Conservation (phyloP, 306 rosid species). For the Boehmeria nivea region DNA sequence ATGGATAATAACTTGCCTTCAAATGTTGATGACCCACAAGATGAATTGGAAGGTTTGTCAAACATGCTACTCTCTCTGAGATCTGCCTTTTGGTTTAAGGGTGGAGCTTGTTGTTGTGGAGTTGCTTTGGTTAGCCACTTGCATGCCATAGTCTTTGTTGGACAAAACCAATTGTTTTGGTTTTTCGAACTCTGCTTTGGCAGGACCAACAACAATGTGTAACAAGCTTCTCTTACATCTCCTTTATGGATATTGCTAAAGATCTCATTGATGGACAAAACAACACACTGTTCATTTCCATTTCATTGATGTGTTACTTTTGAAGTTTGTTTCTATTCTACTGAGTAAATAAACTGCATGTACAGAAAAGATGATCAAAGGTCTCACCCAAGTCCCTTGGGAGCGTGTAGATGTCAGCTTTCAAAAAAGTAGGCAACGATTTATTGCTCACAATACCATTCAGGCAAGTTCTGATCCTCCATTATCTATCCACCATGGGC, state of each 20-base stretch:
- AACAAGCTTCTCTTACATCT: too few relatives aligned
- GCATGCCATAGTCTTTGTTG: too few relatives aligned
- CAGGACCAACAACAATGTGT: too few relatives aligned
- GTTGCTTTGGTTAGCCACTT: too few relatives aligned
- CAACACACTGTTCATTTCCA: not conserved
- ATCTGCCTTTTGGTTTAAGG: too few relatives aligned
- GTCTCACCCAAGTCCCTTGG: conserved; percentile 85
- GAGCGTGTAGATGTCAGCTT: conserved; percentile 97
- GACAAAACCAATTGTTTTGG: too few relatives aligned
- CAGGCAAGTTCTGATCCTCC: conserved; percentile 50
- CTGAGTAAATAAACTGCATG: conserved; percentile 3
- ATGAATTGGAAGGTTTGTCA: conserved; percentile 67
- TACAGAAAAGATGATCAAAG: conserved; percentile 86
- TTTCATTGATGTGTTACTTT: not conserved
- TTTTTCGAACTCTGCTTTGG: too few relatives aligned
- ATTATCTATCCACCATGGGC: too few relatives aligned
- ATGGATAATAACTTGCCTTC: conserved; percentile 23
- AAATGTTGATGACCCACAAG: conserved; percentile 26
- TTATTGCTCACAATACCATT: conserved; percentile 86
- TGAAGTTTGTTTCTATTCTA: conserved; percentile 12
- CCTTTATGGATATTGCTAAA: too few relatives aligned
- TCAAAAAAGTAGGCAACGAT: conserved; percentile 68
- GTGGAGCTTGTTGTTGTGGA: too few relatives aligned
- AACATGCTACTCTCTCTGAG: not conserved
- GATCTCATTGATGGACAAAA: too few relatives aligned